phyloP scores from a whole-genome alignment of 192 early-diverging fungal species.

The Phlyctochytrium arcticum region DNA sequence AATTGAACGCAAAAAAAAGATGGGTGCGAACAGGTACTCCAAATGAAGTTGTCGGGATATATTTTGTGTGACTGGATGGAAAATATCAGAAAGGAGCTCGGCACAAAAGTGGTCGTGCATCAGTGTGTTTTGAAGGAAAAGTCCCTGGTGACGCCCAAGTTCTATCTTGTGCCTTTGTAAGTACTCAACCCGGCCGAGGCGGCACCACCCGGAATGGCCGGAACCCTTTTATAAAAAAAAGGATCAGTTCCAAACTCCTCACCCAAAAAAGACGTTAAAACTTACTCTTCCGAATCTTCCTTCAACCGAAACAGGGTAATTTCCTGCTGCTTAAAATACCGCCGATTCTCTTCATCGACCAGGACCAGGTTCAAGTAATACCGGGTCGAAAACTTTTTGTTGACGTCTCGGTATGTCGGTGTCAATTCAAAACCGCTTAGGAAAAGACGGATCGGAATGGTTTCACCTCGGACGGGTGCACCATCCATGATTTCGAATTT shows the following conservation, averaged over 20 bases:
- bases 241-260: too few species aligned
- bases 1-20: too few species aligned
- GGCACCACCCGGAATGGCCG: slow-evolving; percentile 42
- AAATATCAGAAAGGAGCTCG: too few species aligned
- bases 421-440: slow-evolving; percentile 96
- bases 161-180: slow-evolving; percentile 17
- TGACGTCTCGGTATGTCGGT: slow-evolving; percentile 97
- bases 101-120: too few species aligned
- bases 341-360: slow-evolving; percentile 96
- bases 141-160: too few species aligned
- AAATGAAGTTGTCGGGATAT: too few species aligned
- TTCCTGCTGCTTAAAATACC: slow-evolving; percentile 99
- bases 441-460: slow-evolving; percentile 97
- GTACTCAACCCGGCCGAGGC: slow-evolving; percentile 34
- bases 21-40: too few species aligned
- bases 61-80: too few species aligned
- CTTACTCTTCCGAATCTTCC: slow-evolving; percentile 36
- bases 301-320: slow-evolving; percentile 36
- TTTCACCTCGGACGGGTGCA: slow-evolving; percentile 93
- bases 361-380: slow-evolving; percentile 98
- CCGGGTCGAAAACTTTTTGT: slow-evolving; percentile 98
- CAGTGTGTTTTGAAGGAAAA: too few species aligned
- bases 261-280: neutral
- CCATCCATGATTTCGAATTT: slow-evolving; percentile 99
- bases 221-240: too few species aligned